Evolutionary conservation across 1,139 yeast species (phyloP).

Genomic region (Magnusiomyces suaveolens): DNA sequence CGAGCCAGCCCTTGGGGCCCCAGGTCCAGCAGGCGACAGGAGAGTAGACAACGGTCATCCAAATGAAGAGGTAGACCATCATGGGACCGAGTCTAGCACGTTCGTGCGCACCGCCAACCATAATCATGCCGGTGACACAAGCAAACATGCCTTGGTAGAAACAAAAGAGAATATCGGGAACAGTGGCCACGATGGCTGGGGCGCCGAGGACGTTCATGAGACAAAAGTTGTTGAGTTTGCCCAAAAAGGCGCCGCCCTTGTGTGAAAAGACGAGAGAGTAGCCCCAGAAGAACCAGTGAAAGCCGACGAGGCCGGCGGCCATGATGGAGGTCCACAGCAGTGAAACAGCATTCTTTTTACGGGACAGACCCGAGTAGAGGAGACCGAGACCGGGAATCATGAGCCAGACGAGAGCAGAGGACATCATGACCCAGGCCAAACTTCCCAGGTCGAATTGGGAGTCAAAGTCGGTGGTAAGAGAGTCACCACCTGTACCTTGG

Average conservation of each 20-base stretch:
- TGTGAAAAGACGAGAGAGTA: constrained; percentile 79
- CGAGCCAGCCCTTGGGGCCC: constrained; percentile 88
- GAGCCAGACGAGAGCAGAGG: constrained; percentile 75
- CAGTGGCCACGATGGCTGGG: constrained; percentile 53
- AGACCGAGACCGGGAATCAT: constrained; percentile 94
- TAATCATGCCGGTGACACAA: constrained; percentile 82
- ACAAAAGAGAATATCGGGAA: constrained; percentile 83
- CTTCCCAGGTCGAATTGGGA: constrained; percentile 57
- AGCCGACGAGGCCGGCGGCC: constrained; percentile 69
- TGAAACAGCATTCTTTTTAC: constrained; percentile 87
- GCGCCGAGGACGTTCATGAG: constrained; percentile 73
- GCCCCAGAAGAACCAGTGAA: constrained; percentile 99
- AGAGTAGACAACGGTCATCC: constrained; percentile 95
- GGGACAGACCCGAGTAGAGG: constrained; percentile 78
- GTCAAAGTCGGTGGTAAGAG: constrained; percentile 63
- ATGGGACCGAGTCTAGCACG: constrained; percentile 94
- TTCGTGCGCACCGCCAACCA: constrained; percentile 97
- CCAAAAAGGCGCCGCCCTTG: constrained; percentile 59
- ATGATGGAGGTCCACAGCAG: constrained; percentile 89
- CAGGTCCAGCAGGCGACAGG: constrained; percentile 97
- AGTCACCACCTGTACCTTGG: constrained; percentile 54
- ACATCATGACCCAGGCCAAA: constrained; percentile 80
- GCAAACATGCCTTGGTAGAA: constrained; percentile 91
- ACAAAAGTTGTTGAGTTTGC: constrained; percentile 71
- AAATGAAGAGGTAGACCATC: constrained; percentile 85